Conservation (phyloP, 441 rosid species). For the Theobroma grandiflorum region DNA sequence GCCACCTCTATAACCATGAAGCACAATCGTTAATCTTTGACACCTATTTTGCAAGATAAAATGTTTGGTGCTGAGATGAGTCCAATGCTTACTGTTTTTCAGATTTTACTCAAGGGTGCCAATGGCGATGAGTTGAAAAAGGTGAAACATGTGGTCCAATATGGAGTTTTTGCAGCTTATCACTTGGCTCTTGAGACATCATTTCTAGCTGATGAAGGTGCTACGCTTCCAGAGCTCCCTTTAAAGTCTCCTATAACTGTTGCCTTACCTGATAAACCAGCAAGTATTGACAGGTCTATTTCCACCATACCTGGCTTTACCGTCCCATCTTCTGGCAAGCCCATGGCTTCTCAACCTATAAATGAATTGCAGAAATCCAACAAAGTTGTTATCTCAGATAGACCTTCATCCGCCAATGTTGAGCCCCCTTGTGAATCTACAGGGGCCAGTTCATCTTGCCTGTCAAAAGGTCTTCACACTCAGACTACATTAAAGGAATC, state of each 20-base stretch:
- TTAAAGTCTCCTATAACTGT: conserved; percentile 72
- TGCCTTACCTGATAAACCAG: conserved; percentile 74
- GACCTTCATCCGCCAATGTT: conserved; percentile 40
- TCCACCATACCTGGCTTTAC: conserved; percentile 78
- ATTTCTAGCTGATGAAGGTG: conserved; percentile 85
- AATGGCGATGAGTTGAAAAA: conserved; percentile 73
- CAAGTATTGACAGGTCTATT: conserved; percentile 65
- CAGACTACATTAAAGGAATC: conserved; percentile 30
- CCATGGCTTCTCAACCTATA: conserved; percentile 45
- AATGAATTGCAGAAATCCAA: conserved; percentile 46
- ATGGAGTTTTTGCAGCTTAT: conserved; percentile 87
- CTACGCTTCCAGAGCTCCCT: conserved; percentile 77
- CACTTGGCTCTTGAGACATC: conserved; percentile 86
- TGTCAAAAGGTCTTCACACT: conserved; percentile 43
- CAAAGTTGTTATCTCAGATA: conserved; percentile 39
- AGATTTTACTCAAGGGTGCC: conserved; percentile 82
- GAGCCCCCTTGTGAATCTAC: conserved; percentile 43
- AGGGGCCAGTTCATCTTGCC: conserved; percentile 44
- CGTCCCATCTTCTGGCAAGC: conserved; percentile 47
- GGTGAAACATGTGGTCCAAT: conserved; percentile 80
- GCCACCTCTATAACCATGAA: conserved; percentile 9
- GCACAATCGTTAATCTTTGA: not conserved
- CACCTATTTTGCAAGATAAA: not conserved
- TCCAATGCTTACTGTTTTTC: conserved; percentile 34
- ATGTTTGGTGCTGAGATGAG: conserved; percentile 9